These are phyloP conservation scores for Urtica urens DNA, from an alignment of 306 rosid species.

Conservation along the genomic window DNA sequence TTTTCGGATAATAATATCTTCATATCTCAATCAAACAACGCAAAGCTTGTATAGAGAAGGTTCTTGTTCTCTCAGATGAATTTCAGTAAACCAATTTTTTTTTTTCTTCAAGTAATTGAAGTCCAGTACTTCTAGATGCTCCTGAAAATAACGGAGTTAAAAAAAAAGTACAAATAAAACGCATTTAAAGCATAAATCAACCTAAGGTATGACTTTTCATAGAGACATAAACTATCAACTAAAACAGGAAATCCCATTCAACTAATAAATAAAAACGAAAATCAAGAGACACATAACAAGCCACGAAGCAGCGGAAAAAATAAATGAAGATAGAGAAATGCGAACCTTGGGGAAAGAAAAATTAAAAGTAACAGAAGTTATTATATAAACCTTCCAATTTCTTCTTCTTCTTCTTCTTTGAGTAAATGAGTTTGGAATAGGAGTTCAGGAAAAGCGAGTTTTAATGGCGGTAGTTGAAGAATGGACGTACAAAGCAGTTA, in stretches of 20 bases:
- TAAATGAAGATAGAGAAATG: neutral
- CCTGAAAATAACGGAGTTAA: neutral
- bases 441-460: neutral
- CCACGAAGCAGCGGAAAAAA: no score
- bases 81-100: no score
- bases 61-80: no score
- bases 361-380: neutral
- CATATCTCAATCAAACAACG: no score
- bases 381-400: no score
- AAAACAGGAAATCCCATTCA: slow-evolving; percentile 7
- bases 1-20: no score
- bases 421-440: slow-evolving; percentile 9
- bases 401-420: neutral
- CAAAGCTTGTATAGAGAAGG: no score
- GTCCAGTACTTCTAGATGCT: neutral
- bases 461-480: slow-evolving; percentile 30
- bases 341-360: slow-evolving; percentile 16
- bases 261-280: no score
- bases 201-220: neutral
- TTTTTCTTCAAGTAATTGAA: no score
- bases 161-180: neutral
- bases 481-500: slow-evolving; percentile 16
- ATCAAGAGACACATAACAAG: no score
- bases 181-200: neutral
- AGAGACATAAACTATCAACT: slow-evolving; percentile 5